Evolutionary conservation across 345 rosid species (phyloP), one percentile per base, ranked within the genome.

Genomic region (Gynandropsis gynandra): DNA sequence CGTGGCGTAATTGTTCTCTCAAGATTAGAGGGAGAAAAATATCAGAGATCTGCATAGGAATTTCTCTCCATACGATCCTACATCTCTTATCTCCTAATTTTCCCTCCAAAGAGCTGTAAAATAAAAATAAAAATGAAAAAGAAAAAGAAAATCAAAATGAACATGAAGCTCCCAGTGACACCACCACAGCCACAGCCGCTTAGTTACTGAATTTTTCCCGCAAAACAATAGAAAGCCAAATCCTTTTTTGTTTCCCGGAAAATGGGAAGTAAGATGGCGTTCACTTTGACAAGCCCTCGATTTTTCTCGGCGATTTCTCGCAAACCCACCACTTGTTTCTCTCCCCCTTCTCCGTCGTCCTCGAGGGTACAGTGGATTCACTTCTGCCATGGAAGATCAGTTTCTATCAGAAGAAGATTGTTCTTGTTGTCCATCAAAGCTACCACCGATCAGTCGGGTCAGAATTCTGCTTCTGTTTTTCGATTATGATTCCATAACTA

Each of bases 401-500:
- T 54, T 2, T 54, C 66, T 0, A 46, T 67, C 20, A 67, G 75
- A 20, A 70, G 79, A 32, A 63, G 79, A 56, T 52, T 72, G 50
- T 24, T 67, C 59, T 5, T 82, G 19, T 65, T 76, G 35, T 74
- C 98, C 9, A 13, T 54, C 65, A 75, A 70, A 70, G 90, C 98
- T 58, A 71, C 95, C 42, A 77, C 98, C 16, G 90, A 92, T 52
- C 95, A 87, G 54, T 87, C 73, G 75, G 87, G 73, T 69, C 18
- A 47, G 24, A 7, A 0, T 41, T 35, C 13, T 48, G 10, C 16
- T 37, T 50, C 53, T 37, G 53, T 52, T 58, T 66, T 41, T 52
- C 40, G 40, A 38, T 31, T 33, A n/a, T 32, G 16, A 37, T 32
- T n/a, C 42, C 1, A 9, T 50, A 42, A 12, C 20, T 14, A 10